Conservation (phyloP, 2,329 filamentous ascomycete species). For the Dactylellina cionopaga region DNA sequence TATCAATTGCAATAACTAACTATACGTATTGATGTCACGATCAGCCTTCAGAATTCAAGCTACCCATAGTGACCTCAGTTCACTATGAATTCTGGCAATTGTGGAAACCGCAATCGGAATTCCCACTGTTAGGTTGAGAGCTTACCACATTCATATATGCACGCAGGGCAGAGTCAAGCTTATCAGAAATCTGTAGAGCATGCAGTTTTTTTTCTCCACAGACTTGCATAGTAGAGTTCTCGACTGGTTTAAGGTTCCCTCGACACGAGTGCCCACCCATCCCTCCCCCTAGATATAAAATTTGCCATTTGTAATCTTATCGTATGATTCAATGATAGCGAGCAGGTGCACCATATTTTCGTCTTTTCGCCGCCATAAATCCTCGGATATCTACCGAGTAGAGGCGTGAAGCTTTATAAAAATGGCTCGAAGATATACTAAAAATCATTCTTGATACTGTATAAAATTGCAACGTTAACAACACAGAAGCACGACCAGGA, state of each 20-base stretch:
- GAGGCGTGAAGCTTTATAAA: slow-evolving; percentile 11
- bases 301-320: slow-evolving; percentile 3
- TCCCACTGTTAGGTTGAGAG: not conserved
- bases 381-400: slow-evolving; percentile 41
- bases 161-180: slow-evolving; percentile 29
- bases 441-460: not conserved
- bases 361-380: slow-evolving; percentile 10
- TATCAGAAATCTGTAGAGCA: slow-evolving; percentile 3
- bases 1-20: not conserved
- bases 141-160: slow-evolving; percentile 12
- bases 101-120: not conserved
- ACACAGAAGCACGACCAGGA: not conserved
- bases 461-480: slow-evolving; percentile 19
- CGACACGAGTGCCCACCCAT: slow-evolving; percentile 28
- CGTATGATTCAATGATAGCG: not conserved
- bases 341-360: slow-evolving; percentile 5
- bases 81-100: not conserved
- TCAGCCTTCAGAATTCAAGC: no score
- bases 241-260: not conserved
- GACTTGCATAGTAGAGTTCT: slow-evolving; percentile 29
- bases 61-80: not conserved
- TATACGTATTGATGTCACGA: no score
- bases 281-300: not conserved
- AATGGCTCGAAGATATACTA: slow-evolving; percentile 7
- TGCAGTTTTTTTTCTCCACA: slow-evolving; percentile 28